phyloP scores from a whole-genome alignment of 2,329 filamentous ascomycete species.

The Penicillium sp. region DNA sequence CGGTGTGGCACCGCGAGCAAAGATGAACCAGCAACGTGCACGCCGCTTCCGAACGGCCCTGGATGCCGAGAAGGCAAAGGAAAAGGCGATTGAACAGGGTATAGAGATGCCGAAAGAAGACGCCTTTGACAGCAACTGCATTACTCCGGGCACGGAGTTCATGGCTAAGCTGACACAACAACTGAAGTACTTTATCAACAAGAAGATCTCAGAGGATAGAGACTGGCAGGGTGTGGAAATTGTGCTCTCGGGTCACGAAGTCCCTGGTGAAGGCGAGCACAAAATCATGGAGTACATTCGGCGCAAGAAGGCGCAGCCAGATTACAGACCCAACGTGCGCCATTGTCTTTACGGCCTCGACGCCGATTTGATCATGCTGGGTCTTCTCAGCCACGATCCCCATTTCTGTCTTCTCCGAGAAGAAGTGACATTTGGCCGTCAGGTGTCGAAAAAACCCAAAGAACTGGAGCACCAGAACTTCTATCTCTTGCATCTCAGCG shows the following conservation, averaged over 20 bases:
- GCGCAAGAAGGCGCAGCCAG: slow-evolving; percentile 88
- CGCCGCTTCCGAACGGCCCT: slow-evolving; percentile 91
- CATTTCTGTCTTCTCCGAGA: slow-evolving; percentile 97
- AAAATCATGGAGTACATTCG: slow-evolving; percentile 99
- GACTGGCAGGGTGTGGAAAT: slow-evolving; percentile 98
- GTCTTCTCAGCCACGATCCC: slow-evolving; percentile 91
- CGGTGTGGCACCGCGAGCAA: slow-evolving; percentile 91
- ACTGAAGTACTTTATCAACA: slow-evolving; percentile 97
- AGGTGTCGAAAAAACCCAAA: slow-evolving; percentile 82
- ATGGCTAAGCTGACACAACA: slow-evolving; percentile 95
- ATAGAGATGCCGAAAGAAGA: slow-evolving; percentile 91
- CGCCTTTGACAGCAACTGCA: slow-evolving; percentile 97
- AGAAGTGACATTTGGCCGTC: slow-evolving; percentile 92
- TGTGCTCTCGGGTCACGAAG: slow-evolving; percentile 93
- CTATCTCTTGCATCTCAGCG: slow-evolving; percentile 93
- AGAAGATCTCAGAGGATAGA: slow-evolving; percentile 93
- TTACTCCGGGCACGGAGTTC: slow-evolving; percentile 92
- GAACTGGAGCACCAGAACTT: slow-evolving; percentile 99
- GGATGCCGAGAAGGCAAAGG: slow-evolving; percentile 80
- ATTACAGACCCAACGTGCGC: slow-evolving; percentile 86
- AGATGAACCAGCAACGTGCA: slow-evolving; percentile 99
- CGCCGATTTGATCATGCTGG: slow-evolving; percentile 97
- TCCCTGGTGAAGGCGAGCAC: slow-evolving; percentile 96
- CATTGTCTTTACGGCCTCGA: slow-evolving; percentile 97
- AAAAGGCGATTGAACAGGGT: slow-evolving; percentile 86